Evolutionary conservation across 345 rosid genomes (phyloP), one percentile per base, ranked within the genome.

Genomic region (Laguncularia racemosa): DNA sequence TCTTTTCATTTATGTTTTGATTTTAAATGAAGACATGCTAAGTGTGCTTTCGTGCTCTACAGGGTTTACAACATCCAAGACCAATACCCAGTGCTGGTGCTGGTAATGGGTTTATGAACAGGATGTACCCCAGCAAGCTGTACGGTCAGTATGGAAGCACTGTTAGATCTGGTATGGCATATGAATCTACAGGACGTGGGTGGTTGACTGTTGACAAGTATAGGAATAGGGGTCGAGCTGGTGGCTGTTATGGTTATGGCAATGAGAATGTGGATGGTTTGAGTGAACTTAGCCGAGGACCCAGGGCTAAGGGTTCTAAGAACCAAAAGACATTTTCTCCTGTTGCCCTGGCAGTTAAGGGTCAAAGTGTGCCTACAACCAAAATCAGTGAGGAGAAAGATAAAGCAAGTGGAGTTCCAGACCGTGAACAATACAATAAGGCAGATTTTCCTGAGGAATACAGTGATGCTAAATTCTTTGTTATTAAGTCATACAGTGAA

Each of bases 271-370:
- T 67, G 38, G 96, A 91, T 68, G 90, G 96, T 45, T 64, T 88
- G 70, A 88, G 81, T 65, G 98, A 91, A 65, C 84, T 88, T 44
- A 91, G 86, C 76, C 72, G 95, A 71, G 98, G 98, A 44, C 98
- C 98, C 12, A 73, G 95, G 54, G 88, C 90, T 3, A 88, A 84
- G 78, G 82, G 84, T 19, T 55, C 76, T 16, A 88, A 84, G 78
- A 79, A 63, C 73, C 92, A 61, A 60, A 88, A 82, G 74, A 84
- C 64, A 52, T 67, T 58, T 40, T 50, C 52, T 19, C 84, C 83
- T 20, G 62, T 64, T 16, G 52, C 76, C 64, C 3, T 63, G 50
- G 73, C 74, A 28, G 81, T 69, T 13, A 81, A 76, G 74, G 95
- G 67, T 21, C 83, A 79, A 76, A 76, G 71, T 71, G 59, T 59